These are phyloP conservation scores for Parastagonospora nodorum DNA, from an alignment of 2,329 filamentous ascomycete species.

Conservation along the genomic window DNA sequence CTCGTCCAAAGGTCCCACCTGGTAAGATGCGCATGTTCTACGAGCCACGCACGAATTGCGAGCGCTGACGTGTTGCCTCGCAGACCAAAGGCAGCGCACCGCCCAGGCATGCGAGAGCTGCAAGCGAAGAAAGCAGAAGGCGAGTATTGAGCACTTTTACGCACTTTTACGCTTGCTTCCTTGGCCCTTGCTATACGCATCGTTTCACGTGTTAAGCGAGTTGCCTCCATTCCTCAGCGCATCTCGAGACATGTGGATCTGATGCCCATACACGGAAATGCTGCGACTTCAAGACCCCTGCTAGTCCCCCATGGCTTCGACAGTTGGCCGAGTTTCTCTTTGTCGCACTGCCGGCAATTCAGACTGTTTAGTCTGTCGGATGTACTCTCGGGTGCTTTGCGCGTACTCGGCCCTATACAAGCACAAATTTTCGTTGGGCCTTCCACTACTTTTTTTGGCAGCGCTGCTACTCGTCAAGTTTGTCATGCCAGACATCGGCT, in stretches of 20 bases:
- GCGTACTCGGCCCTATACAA: neutral
- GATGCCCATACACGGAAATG: neutral
- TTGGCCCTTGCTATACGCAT: too few relatives aligned
- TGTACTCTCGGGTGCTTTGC: neutral
- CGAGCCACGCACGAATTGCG: neutral
- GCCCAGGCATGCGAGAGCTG: constrained; percentile 68
- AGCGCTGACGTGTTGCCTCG: constrained; percentile 57
- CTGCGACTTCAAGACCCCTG: neutral
- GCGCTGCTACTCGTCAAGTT: neutral
- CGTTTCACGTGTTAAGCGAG: too few relatives aligned
- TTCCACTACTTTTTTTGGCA: neutral
- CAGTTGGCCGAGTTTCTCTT: too few relatives aligned
- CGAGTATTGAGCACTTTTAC: constrained; percentile 42
- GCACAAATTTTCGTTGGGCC: constrained; percentile 2
- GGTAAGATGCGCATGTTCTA: constrained; percentile 24
- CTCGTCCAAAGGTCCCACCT: constrained; percentile 42
- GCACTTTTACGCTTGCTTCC: neutral
- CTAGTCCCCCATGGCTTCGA: neutral
- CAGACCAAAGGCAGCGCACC: constrained; percentile 66
- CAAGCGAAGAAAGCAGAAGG: constrained; percentile 71
- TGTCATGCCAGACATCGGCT: constrained; percentile 9
- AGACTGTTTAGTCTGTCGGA: too few relatives aligned
- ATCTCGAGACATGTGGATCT: too few relatives aligned
- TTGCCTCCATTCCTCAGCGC: too few relatives aligned
- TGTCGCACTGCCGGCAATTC: too few relatives aligned